Evolutionary conservation across 2,329 filamentous ascomycete species (phyloP).

Genomic region (Epichloe typhina): DNA sequence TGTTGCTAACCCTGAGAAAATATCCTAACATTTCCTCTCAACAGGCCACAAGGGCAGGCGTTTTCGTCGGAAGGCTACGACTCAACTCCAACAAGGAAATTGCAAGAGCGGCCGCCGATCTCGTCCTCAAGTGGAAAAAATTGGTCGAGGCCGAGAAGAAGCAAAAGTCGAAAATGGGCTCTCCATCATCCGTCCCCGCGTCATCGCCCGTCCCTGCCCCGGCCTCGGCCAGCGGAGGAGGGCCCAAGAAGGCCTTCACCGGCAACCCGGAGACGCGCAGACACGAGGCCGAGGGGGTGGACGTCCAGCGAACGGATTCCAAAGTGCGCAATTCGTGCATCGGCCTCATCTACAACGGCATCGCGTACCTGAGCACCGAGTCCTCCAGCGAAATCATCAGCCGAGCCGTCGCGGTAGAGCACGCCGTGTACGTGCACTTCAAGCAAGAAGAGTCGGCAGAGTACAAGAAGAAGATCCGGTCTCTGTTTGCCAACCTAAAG

Average conservation of each 20-base stretch:
- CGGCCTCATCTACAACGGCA: slow-evolving; percentile 84
- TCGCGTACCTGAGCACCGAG: slow-evolving; percentile 58
- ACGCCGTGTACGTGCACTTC: slow-evolving; percentile 57
- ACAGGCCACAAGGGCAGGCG: slow-evolving; percentile 76
- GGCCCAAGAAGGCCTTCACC: slow-evolving; percentile 35
- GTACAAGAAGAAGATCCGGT: slow-evolving; percentile 83
- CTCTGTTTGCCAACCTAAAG: slow-evolving; percentile 89
- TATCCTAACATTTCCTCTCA: neutral
- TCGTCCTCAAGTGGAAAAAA: slow-evolving; percentile 82
- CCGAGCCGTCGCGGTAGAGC: slow-evolving; percentile 69
- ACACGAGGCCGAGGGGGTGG: slow-evolving; percentile 68
- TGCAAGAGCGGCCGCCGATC: slow-evolving; percentile 60
- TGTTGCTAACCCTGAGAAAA: neutral
- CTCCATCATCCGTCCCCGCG: slow-evolving; percentile 32
- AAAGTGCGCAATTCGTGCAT: slow-evolving; percentile 70
- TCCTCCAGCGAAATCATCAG: slow-evolving; percentile 59
- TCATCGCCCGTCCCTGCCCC: slow-evolving; percentile 34
- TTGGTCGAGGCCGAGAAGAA: slow-evolving; percentile 55
- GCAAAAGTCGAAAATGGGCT: slow-evolving; percentile 28
- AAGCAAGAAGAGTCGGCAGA: slow-evolving; percentile 52
- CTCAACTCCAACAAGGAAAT: slow-evolving; percentile 73
- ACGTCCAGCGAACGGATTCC: slow-evolving; percentile 62
- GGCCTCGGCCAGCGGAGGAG: slow-evolving; percentile 26
- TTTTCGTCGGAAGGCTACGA: slow-evolving; percentile 71
- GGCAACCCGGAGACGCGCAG: slow-evolving; percentile 68